Percentiles rank a stretch among this genome's conserved stretches.
Evolutionary conservation across 306 rosid genomes (phyloP).

Genomic region (Prunus dulcis): DNA sequence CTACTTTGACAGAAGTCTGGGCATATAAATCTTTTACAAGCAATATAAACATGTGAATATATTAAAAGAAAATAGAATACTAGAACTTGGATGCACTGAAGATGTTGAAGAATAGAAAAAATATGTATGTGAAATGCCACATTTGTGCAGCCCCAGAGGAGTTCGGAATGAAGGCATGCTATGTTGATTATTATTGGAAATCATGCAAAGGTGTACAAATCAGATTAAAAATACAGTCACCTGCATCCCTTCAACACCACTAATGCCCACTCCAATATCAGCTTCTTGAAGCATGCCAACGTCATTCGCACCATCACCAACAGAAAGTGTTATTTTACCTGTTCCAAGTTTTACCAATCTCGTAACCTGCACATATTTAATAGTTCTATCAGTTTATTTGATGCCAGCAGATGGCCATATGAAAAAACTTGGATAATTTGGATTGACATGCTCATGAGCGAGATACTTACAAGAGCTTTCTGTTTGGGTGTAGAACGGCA

Average conservation of each 20-base stretch:
- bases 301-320: constrained; percentile 97
- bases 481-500: constrained; percentile 90
- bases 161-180: background rate
- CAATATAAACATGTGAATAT: background rate
- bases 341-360: constrained; percentile 69
- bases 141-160: background rate
- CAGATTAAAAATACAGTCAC: constrained; percentile 28
- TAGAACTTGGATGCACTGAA: background rate
- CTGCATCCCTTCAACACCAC: constrained; percentile 97
- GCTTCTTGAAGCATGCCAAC: constrained; percentile 97
- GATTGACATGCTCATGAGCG: constrained; percentile 2
- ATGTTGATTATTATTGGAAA: background rate
- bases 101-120: background rate
- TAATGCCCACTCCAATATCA: constrained; percentile 92
- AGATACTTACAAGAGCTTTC: constrained; percentile 75
- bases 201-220: background rate
- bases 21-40: background rate
- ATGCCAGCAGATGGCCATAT: background rate
- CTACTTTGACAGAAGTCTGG: background rate
- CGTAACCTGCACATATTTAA: constrained; percentile 56
- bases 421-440: background rate
- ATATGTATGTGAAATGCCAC: background rate
- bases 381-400: constrained; percentile 24
- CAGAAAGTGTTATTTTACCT: constrained; percentile 60
- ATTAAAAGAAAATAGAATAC: background rate